phyloP scores from a whole-genome alignment of 2,329 filamentous ascomycete species.

The Cytospora piceicola region DNA sequence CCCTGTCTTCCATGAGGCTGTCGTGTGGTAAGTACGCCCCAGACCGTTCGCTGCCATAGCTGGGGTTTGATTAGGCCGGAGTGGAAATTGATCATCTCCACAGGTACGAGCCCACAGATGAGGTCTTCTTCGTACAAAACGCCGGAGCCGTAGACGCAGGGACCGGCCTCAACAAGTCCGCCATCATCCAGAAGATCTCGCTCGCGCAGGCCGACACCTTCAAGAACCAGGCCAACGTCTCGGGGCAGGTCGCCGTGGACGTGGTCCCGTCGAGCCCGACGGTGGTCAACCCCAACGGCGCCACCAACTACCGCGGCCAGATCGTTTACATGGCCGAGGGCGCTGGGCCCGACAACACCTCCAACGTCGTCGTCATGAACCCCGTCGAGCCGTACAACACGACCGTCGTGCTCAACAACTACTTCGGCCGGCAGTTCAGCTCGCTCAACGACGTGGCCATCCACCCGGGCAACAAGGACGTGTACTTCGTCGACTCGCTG shows the following conservation, averaged over 20 bases:
- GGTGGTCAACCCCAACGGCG: slow-evolving; percentile 57
- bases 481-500: slow-evolving; percentile 68
- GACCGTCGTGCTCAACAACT: slow-evolving; percentile 61
- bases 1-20: slow-evolving; percentile 60
- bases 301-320: slow-evolving; percentile 53
- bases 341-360: slow-evolving; percentile 47
- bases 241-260: slow-evolving; percentile 46
- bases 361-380: slow-evolving; percentile 49
- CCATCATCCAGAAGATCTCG: slow-evolving; percentile 55
- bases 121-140: slow-evolving; percentile 59
- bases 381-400: slow-evolving; percentile 54
- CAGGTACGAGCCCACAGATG: slow-evolving; percentile 50
- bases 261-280: slow-evolving; percentile 47
- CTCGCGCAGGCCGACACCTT: slow-evolving; percentile 48
- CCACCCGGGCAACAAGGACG: slow-evolving; percentile 56
- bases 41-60: no score
- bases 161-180: slow-evolving; percentile 55
- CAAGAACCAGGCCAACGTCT: slow-evolving; percentile 43
- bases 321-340: slow-evolving; percentile 56
- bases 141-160: slow-evolving; percentile 52
- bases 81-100: neutral
- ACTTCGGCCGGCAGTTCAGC: slow-evolving; percentile 62
- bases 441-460: slow-evolving; percentile 62
- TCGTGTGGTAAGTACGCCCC: slow-evolving; percentile 49
- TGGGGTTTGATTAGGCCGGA: neutral